Evolutionary conservation across 2,329 filamentous ascomycete genomes (phyloP).

Genomic region (Teratosphaeriaceae sp.): DNA sequence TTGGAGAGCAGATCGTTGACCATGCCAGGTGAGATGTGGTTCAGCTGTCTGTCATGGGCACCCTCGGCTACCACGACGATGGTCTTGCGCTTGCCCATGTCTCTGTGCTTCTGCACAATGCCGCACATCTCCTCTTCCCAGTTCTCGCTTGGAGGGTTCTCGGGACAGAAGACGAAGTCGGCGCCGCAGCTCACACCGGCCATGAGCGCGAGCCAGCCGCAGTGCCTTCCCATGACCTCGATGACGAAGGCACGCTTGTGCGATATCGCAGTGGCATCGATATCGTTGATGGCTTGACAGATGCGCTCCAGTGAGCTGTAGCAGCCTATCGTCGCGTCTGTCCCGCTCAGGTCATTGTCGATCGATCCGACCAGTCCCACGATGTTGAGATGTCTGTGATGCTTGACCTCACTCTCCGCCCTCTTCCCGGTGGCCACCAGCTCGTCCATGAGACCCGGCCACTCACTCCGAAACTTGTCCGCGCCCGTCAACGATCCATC

Average conservation of each 20-base stretch:
- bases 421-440: conserved; percentile 69
- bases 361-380: conserved; percentile 95
- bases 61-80: conserved; percentile 98
- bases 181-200: conserved; percentile 90
- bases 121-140: conserved; percentile 86
- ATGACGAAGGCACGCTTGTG: conserved; percentile 96
- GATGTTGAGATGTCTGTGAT: conserved; percentile 86
- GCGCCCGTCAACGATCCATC: conserved; percentile 95
- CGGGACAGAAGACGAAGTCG: conserved; percentile 95
- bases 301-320: conserved; percentile 91
- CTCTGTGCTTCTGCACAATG: conserved; percentile 72
- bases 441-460: conserved; percentile 82
- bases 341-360: conserved; percentile 96
- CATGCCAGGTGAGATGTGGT: conserved; percentile 71
- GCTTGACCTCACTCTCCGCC: conserved; percentile 61
- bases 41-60: conserved; percentile 75
- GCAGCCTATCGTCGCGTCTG: conserved; percentile 94
- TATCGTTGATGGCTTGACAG: conserved; percentile 92
- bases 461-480: conserved; percentile 86
- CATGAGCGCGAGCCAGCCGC: conserved; percentile 96
- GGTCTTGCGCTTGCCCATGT: conserved; percentile 88
- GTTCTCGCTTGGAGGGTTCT: conserved; percentile 78
- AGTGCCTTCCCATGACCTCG: conserved; percentile 97
- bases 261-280: conserved; percentile 89
- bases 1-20: conserved; percentile 85